phyloP scores from a whole-genome alignment of 2,329 filamentous ascomycete species.

The Trichoderma guizhouense region DNA sequence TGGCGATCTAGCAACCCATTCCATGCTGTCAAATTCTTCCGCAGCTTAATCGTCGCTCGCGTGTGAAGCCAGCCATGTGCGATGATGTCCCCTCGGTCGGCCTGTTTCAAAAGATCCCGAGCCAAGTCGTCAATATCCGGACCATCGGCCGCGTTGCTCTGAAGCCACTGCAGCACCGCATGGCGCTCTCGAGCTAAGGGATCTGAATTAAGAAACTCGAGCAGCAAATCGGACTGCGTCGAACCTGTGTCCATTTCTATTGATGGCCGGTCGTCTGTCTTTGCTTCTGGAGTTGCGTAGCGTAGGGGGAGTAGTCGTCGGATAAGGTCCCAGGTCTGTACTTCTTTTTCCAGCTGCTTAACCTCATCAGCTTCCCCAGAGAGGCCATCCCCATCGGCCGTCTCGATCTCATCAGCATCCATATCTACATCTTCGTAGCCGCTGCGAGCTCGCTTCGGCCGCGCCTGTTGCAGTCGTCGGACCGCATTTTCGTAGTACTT shows the following conservation, averaged over 20 bases:
- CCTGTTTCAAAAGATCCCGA: conserved; percentile 69
- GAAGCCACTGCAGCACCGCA: conserved; percentile 80
- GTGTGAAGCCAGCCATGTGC: conserved; percentile 91
- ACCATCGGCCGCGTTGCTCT: conserved; percentile 67
- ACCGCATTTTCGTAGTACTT: conserved; percentile 57
- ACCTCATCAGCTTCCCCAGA: conserved; percentile 27
- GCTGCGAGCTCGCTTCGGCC: conserved; percentile 29
- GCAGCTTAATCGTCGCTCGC: conserved; percentile 80
- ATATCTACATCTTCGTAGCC: conserved; percentile 50
- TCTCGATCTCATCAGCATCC: conserved; percentile 52
- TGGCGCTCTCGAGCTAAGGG: conserved; percentile 73
- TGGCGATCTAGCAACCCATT: conserved; percentile 62
- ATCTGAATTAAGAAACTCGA: conserved; percentile 72
- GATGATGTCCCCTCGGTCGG: conserved; percentile 77
- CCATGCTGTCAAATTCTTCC: conserved; percentile 74
- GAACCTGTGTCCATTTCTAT: conserved; percentile 27
- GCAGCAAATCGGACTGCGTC: conserved; percentile 44
- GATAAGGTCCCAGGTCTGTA: conserved; percentile 86
- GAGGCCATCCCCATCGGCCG: conserved; percentile 27
- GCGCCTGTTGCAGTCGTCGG: conserved; percentile 31
- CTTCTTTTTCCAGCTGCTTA: conserved; percentile 70
- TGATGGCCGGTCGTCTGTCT: conserved; percentile 30
- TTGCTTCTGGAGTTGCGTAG: conserved; percentile 42
- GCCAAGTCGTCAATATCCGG: conserved; percentile 74
- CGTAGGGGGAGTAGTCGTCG: conserved; percentile 69